These are phyloP conservation scores for Tulasnella sp. DNA, from an alignment of 768 basidiomycete species.

Conservation along the genomic window DNA sequence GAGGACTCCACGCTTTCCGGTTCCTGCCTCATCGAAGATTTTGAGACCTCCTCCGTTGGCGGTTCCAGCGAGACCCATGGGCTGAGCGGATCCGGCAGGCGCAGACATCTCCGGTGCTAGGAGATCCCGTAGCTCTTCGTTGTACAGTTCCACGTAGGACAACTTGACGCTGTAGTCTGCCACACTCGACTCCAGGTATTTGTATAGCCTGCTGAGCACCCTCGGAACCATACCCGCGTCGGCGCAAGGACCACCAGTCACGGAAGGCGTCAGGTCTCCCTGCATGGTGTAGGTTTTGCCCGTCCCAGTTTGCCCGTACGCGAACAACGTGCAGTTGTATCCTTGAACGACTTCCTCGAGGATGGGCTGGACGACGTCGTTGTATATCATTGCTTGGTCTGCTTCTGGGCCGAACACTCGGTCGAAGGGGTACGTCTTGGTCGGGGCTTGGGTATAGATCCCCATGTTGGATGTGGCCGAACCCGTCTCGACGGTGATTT, in stretches of 20 bases:
- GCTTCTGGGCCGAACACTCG: conserved; percentile 95
- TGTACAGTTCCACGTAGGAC: conserved; percentile 93
- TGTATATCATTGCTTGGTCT: conserved; percentile 89
- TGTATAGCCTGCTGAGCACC: conserved; percentile 84
- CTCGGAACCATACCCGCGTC: conserved; percentile 96
- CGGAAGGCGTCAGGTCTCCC: conserved; percentile 78
- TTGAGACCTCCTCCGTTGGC: conserved; percentile 54
- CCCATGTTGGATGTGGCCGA: conserved; percentile 65
- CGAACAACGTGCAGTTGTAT: conserved; percentile 96
- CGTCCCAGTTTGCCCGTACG: conserved; percentile 97
- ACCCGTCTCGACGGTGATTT: conserved; percentile 77
- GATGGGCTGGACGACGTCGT: conserved; percentile 89
- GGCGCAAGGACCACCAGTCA: conserved; percentile 80
- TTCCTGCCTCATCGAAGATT: conserved; percentile 83
- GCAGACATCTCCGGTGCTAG: conserved; percentile 72
- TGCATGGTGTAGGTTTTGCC: conserved; percentile 99
- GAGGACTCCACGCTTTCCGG: conserved; percentile 71
- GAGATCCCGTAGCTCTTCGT: conserved; percentile 95
- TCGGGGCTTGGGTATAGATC: conserved; percentile 67
- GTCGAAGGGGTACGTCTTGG: conserved; percentile 89
- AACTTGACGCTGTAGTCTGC: conserved; percentile 89
- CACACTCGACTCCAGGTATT: conserved; percentile 70
- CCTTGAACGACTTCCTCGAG: conserved; percentile 90
- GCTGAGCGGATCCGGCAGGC: conserved; percentile 63
- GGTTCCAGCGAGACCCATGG: conserved; percentile 62